These are phyloP conservation scores for Leishmania gerbilli DNA, from an alignment of 208 protist species.

Conservation along the genomic window DNA sequence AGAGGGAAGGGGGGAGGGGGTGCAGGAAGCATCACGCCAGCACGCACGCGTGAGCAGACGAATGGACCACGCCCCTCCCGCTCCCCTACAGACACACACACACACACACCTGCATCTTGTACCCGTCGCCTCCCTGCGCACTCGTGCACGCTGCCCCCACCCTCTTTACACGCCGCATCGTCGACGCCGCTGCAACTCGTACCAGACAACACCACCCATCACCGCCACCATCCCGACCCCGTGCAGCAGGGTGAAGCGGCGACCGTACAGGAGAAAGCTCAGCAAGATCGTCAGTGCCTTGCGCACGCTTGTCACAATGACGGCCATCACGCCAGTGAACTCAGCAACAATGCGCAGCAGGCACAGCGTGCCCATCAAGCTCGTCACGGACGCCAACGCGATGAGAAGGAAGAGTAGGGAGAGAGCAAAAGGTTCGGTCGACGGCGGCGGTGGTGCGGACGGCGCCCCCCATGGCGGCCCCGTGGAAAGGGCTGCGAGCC, in stretches of 20 bases:
- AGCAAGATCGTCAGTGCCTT: constrained; percentile 65
- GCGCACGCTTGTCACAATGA: constrained; percentile 59
- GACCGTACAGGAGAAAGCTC: constrained; percentile 52
- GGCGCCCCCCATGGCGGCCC: background rate
- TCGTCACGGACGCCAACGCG: constrained; percentile 25
- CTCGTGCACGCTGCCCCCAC: background rate
- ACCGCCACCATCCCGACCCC: constrained; percentile 34
- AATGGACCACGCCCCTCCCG: background rate
- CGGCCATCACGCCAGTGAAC: constrained; percentile 53
- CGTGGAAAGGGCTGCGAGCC: background rate
- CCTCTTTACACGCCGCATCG: background rate
- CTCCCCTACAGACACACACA: background rate
- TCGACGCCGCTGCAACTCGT: constrained; percentile 36
- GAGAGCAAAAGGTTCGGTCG: background rate
- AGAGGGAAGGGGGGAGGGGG: background rate
- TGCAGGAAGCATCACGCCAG: background rate
- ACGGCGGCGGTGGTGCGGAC: background rate
- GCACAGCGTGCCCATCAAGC: constrained; percentile 44
- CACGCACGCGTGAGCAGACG: background rate
- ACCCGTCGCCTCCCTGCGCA: background rate
- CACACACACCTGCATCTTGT: background rate
- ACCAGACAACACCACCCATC: constrained; percentile 41
- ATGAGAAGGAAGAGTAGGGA: constrained; percentile 29
- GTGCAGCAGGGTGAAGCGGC: constrained; percentile 42
- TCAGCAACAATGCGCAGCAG: constrained; percentile 49